Conservation (phyloP, 805 yeast genomes). For the Hanseniaspora meyeri region DNA sequence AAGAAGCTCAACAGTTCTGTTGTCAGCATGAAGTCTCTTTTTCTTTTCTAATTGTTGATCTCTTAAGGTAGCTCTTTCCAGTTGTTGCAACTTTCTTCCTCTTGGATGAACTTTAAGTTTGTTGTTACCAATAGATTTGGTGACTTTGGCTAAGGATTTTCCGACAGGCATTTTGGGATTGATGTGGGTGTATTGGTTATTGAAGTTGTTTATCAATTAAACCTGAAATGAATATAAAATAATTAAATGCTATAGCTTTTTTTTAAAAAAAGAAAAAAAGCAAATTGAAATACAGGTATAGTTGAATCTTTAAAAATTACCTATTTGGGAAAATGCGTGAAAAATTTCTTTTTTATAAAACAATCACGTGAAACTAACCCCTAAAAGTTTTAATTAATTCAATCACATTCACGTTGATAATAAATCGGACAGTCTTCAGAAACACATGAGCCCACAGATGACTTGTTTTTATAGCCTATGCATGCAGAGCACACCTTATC, state of each 20-base stretch:
- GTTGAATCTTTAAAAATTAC: not conserved
- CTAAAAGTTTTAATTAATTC: not conserved
- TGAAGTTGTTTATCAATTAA: no score
- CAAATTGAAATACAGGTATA: no score
- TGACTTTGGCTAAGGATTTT: conserved; percentile 27
- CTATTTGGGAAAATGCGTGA: not conserved
- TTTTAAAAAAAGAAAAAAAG: not conserved
- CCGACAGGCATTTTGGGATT: conserved; percentile 24
- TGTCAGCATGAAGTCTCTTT: conserved; percentile 46
- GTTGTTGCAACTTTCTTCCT: conserved; percentile 76
- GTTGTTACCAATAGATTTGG: conserved; percentile 24
- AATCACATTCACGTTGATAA: conserved; percentile 37
- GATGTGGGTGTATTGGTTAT: no score
- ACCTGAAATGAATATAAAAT: no score
- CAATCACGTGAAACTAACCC: not conserved
- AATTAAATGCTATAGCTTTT: not conserved
- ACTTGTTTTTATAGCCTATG: conserved; percentile 24
- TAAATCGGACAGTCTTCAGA: conserved; percentile 57
- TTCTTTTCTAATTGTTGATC: conserved; percentile 55
- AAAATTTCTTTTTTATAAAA: not conserved
- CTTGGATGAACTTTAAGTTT: conserved; percentile 50
- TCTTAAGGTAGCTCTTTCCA: conserved; percentile 76
- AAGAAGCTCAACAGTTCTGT: conserved; percentile 47
- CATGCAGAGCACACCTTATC: conserved; percentile 31
- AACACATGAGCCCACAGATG: conserved; percentile 33